phyloP scores from a whole-genome alignment of 2,329 filamentous ascomycete genomes.

The Penicillium sclerotigenum region DNA sequence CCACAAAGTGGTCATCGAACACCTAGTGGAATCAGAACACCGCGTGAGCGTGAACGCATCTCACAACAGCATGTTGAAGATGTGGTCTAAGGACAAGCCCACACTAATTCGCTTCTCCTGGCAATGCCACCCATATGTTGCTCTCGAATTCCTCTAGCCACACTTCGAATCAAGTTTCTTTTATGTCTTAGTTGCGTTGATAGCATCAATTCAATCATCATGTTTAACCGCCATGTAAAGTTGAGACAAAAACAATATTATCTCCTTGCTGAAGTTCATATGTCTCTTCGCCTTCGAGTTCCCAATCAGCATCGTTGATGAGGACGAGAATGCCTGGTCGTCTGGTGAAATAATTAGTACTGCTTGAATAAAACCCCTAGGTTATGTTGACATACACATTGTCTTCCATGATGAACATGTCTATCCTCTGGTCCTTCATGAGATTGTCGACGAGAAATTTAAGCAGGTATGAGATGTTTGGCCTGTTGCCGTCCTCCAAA shows the following conservation, averaged over 20 bases:
- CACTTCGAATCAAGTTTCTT: background rate
- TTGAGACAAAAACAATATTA: conserved; percentile 93
- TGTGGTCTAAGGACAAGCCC: conserved; percentile 33
- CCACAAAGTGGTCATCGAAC: conserved; percentile 41
- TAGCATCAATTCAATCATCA: conserved; percentile 1
- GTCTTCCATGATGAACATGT: conserved; percentile 83
- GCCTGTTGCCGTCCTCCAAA: conserved; percentile 57
- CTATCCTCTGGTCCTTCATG: conserved; percentile 81
- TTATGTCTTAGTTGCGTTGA: background rate
- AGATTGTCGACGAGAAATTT: conserved; percentile 72
- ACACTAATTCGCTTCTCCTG: background rate
- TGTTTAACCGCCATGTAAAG: conserved; percentile 78
- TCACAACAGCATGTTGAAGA: conserved; percentile 46
- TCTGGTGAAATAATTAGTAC: conserved; percentile 48
- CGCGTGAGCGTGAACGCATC: conserved; percentile 44
- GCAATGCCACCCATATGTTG: background rate
- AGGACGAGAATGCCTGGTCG: conserved; percentile 93
- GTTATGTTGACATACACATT: conserved; percentile 68
- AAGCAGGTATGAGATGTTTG: conserved; percentile 74
- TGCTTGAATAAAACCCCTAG: background rate
- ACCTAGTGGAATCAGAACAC: conserved; percentile 32
- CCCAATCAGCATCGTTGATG: conserved; percentile 98
- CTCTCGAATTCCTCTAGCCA: background rate
- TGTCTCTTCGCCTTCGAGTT: conserved; percentile 88
- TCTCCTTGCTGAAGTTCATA: conserved; percentile 81